phyloP scores from a whole-genome alignment of 2,329 filamentous ascomycete species.

The Colletotrichum acutatum region DNA sequence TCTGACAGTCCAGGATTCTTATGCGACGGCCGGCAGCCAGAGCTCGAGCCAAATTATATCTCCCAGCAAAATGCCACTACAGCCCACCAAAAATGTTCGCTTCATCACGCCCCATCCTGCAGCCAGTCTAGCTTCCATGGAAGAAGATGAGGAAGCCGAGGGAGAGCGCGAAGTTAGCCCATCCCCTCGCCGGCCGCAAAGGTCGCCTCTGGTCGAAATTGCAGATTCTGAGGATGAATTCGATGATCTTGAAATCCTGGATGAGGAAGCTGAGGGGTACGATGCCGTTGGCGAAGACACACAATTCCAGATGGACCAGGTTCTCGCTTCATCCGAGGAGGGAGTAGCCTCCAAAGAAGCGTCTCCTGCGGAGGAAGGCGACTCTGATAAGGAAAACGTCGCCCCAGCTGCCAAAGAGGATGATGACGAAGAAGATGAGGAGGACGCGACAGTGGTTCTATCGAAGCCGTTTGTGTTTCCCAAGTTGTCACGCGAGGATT shows the following conservation, averaged over 20 bases:
- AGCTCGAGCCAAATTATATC: slow-evolving; percentile 25
- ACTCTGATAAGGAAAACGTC: slow-evolving; percentile 35
- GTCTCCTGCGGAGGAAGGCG: slow-evolving; percentile 21
- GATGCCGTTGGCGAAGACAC: slow-evolving; percentile 36
- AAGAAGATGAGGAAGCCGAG: slow-evolving; percentile 20
- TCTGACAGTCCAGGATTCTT: slow-evolving; percentile 59
- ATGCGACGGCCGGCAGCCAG: slow-evolving; percentile 44
- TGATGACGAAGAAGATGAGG: slow-evolving; percentile 17
- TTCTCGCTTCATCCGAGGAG: slow-evolving; percentile 34
- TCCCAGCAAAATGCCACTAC: slow-evolving; percentile 38
- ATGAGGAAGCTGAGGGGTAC: slow-evolving; percentile 36
- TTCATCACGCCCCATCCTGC: slow-evolving; percentile 35
- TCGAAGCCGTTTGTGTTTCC: slow-evolving; percentile 22
- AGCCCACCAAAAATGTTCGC: slow-evolving; percentile 35
- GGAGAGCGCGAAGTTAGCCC: slow-evolving; percentile 12
- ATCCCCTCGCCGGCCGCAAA: slow-evolving; percentile 20
- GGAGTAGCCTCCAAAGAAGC: slow-evolving; percentile 1
- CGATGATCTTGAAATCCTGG: slow-evolving; percentile 28
- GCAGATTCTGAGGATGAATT: slow-evolving; percentile 62
- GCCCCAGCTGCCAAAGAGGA: slow-evolving; percentile 17
- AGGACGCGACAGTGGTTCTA: slow-evolving; percentile 24
- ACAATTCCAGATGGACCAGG: slow-evolving; percentile 29
- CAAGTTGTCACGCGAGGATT: background rate
- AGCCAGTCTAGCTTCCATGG: slow-evolving; percentile 15
- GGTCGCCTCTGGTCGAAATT: slow-evolving; percentile 50